Base-by-base conservation (phyloP, 169 alveolate genomes). In the Plasmodium chabaudi region DNA sequence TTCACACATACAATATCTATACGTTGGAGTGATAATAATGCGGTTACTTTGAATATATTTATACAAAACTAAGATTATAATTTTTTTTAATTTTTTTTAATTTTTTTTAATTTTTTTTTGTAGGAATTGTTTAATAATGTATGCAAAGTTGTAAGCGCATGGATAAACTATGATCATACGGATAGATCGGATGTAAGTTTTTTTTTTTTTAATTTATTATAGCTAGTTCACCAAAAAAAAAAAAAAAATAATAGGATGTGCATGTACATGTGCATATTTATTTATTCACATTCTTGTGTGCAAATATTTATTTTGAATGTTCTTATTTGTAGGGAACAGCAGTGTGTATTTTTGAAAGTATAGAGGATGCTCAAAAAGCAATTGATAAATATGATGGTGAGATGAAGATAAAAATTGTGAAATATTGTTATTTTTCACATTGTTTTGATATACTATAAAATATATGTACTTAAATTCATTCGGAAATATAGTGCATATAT, bases 151-250 rank as follows among this genome's bases (percentile, higher is more conserved):
- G 90, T 82, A 44, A 68, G 65, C 51, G 90, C 84, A 39, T 82
- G 90, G 90, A 82, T 82, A 51, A 82, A 82, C 47, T 82, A 82
- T 63, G 90, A 82, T 34, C 90, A 82, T 51, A 82, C 90, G 55
- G 90, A 82, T 44, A 82, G 90, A 82, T 82, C 90, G 60, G 74
- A 82, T 67, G 90, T 82, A 82, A 82, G n/a, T 13, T 59, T 19
- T 23, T 72, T 12, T 19, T 25, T 53, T 57, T 68, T 42, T 68
- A 57, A 53, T 15, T 25, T 68, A 9, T 39, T 44, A 34, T 3
- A 34, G 42, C 42, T 34, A 34, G 42, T 46, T 39, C 19, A 68
- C 27, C 21, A 53, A 19, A 57, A 15, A 17, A 44, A 21, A 44
- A 21, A 21, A 51, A 46, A 39, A 19, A 53, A 9, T 21, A 9